These are phyloP conservation scores for Fusarium virguliforme DNA, from an alignment of 2,329 filamentous ascomycete genomes.

Conservation along the genomic window DNA sequence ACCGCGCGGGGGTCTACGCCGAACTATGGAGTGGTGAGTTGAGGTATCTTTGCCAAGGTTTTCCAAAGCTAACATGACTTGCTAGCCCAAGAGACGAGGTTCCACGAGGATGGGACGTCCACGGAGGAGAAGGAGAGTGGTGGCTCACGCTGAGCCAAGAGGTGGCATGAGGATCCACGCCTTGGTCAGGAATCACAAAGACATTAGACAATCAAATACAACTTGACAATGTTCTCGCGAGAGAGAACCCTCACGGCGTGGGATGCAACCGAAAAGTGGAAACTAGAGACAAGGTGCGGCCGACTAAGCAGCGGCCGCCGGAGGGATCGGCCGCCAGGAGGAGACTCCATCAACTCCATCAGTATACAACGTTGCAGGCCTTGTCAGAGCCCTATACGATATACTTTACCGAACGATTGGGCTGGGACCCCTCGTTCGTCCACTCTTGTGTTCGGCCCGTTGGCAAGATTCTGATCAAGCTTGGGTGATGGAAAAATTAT, in stretches of 20 bases:
- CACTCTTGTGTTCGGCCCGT: constrained; percentile 7
- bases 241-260: neutral
- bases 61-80: constrained; percentile 25
- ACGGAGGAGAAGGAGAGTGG: constrained; percentile 55
- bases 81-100: constrained; percentile 75
- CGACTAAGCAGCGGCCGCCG: constrained; percentile 1
- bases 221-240: constrained; percentile 15
- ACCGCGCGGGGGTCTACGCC: constrained; percentile 84
- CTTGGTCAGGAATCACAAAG: constrained; percentile 11
- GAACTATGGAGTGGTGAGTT: constrained; percentile 90
- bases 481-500: constrained; percentile 12
- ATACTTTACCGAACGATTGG: constrained; percentile 6
- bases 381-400: constrained; percentile 1
- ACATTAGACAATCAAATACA: constrained; percentile 34
- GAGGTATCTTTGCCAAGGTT: neutral
- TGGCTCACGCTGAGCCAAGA: constrained; percentile 1
- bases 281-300: constrained; percentile 26
- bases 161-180: constrained; percentile 19
- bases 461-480: neutral
- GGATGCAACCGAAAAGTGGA: constrained; percentile 21
- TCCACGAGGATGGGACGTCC: constrained; percentile 64
- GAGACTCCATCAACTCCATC: neutral
- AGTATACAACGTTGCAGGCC: constrained; percentile 9
- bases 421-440: neutral
- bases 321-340: constrained; percentile 6